Evolutionary conservation across 1,284 basidiomycete genomes (phyloP), one percentile per base, ranked within the genome.

Genomic region (Microbotryum violaceum): DNA sequence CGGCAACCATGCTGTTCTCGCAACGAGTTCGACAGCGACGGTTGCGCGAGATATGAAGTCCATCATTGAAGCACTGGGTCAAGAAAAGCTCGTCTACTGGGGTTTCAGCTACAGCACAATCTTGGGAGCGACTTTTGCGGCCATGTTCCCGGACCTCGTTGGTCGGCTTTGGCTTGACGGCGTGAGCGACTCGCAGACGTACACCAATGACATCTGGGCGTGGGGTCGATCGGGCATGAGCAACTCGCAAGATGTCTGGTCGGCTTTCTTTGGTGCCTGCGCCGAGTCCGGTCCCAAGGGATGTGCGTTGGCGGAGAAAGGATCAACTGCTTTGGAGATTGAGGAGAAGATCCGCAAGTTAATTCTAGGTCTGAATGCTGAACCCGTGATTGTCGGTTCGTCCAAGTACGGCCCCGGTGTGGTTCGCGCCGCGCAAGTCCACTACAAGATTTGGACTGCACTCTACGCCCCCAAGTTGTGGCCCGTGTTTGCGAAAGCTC

Each of bases 121-220:
- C 37, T 62, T 74, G 5, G 72, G 72, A 8, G 67, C 71, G 3
- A 72, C 69, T 0, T 73, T 74, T 53, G 63, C 67, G 3, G 72
- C 72, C 6, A 72, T 74, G 72, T 70, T 67, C 54, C 73, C 73
- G 0, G 70, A 71, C 12, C 58, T 60, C 2, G 72, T 74, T 8
- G 66, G 63, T 21, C 64, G 65, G 20, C 50, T 10, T 27, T 51
- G 71, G 9, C 63, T 71, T 2, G 72, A 74, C 56, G 71, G 71
- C 3, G 70, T 72, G 0, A 57, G 57, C 2, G 60, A 70, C 46
- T 33, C 64, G 3, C 50, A 57, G 12, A 25, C 44, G 0, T 70
- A 71, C 61, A 63, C 59, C 21, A 58, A 50, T 14, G 50, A 67
- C 59, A 23, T 68, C 4, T 62, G 56, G 49, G 56, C 64, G 18